A percentile compares a stretch with the other conserved stretches of the same genome.
Evolutionary conservation across 2,329 filamentous ascomycete species (phyloP).

Genomic region (Raffaelea albimanens): DNA sequence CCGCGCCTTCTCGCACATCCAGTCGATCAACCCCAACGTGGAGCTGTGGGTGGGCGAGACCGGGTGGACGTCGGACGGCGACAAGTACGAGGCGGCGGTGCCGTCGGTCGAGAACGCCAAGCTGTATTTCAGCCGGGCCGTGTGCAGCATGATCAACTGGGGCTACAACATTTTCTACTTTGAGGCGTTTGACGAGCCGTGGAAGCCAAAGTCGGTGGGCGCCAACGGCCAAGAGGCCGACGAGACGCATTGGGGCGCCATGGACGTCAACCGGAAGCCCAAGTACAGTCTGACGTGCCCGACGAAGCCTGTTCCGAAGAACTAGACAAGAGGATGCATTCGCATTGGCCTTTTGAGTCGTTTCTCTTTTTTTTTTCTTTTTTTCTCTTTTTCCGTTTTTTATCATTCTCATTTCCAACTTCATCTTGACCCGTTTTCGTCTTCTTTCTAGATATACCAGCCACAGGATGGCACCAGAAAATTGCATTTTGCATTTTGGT

Average conservation of each 20-base stretch:
- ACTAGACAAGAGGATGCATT: no score
- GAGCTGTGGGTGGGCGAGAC: conserved; percentile 11
- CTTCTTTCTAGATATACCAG: no score
- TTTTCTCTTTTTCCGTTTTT: background rate
- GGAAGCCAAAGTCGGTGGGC: conserved; percentile 5
- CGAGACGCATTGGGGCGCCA: conserved; percentile 11
- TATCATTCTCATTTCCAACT: no score
- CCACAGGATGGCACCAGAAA: no score
- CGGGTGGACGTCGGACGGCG: conserved; percentile 7
- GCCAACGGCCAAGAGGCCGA: conserved; percentile 6
- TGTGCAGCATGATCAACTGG: conserved; percentile 8
- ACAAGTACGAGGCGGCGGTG: conserved; percentile 4
- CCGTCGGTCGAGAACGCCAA: conserved; percentile 4
- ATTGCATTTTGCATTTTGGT: no score
- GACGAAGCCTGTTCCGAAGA: background rate
- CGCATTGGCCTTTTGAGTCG: background rate
- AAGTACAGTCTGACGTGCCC: conserved; percentile 8
- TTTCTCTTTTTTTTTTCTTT: background rate
- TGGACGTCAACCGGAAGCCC: conserved; percentile 8
- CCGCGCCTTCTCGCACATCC: conserved; percentile 8
- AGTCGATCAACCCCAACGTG: conserved; percentile 3
- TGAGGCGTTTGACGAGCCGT: conserved; percentile 11
- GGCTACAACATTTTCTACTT: conserved; percentile 10
- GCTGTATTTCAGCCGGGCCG: conserved; percentile 5
- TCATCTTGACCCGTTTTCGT: no score